Evolutionary conservation across 2,329 filamentous ascomycete genomes (phyloP).

Genomic region (Aureobasidium leucospermi): DNA sequence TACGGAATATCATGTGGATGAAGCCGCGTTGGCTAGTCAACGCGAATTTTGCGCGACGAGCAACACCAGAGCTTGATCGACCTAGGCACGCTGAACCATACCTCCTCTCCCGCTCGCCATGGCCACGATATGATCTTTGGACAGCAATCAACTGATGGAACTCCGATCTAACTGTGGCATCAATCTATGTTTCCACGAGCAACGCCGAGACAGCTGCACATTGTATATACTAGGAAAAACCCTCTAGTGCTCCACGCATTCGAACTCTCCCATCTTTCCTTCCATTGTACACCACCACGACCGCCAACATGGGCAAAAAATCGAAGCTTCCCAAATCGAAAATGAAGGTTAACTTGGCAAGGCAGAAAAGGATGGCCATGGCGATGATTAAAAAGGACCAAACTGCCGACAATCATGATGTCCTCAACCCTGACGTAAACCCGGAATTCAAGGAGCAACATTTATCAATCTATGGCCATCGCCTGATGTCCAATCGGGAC

Average conservation of each 20-base stretch:
- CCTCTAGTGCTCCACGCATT: not conserved
- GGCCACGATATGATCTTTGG: not conserved
- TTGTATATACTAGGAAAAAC: not conserved
- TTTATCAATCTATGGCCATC: not conserved
- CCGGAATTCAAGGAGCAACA: not conserved
- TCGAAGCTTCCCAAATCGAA: not conserved
- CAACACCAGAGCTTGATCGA: not conserved
- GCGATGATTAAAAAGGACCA: not conserved
- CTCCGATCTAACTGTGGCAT: not conserved
- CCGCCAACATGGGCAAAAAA: not conserved
- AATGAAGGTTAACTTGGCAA: too few species aligned
- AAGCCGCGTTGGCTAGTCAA: conserved; percentile 7
- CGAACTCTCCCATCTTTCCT: not conserved
- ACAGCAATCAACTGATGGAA: not conserved
- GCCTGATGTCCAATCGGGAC: not conserved
- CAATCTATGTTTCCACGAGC: not conserved
- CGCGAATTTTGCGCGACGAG: not conserved
- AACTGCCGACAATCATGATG: too few species aligned
- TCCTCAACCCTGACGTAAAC: not conserved
- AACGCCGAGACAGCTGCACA: not conserved
- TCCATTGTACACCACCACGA: not conserved
- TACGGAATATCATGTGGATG: too few species aligned
- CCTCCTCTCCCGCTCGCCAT: not conserved
- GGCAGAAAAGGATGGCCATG: too few species aligned
- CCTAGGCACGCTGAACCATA: not conserved